phyloP scores from a whole-genome alignment of 2,329 filamentous ascomycete species.

The Neofusicoccum cordaticola region DNA sequence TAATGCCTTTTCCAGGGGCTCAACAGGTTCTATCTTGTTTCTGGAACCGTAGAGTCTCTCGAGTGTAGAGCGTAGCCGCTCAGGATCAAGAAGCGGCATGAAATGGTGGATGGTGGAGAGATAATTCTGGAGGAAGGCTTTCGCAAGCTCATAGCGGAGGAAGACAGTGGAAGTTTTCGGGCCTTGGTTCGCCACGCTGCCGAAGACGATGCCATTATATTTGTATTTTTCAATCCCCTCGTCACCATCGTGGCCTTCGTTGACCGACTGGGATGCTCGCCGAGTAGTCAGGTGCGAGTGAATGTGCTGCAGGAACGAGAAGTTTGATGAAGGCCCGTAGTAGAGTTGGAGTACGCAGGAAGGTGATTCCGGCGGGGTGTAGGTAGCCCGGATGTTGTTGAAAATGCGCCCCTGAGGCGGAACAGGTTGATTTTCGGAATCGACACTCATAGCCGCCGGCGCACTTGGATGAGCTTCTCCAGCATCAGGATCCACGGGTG shows the following conservation, averaged over 20 bases:
- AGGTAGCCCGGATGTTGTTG: constrained; percentile 12
- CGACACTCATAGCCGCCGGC: background rate
- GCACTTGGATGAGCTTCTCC: background rate
- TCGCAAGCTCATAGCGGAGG: background rate
- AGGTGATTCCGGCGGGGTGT: background rate
- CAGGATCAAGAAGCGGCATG: constrained; percentile 1
- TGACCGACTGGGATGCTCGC: background rate
- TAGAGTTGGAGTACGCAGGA: constrained; percentile 3
- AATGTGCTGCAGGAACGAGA: constrained; percentile 13
- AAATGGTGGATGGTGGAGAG: background rate
- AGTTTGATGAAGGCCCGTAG: constrained; percentile 11
- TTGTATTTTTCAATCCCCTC: constrained; percentile 2
- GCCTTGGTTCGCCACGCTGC: background rate
- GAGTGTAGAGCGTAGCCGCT: background rate
- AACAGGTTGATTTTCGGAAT: background rate
- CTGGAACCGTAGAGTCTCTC: background rate
- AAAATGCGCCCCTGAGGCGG: background rate
- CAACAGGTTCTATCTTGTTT: background rate
- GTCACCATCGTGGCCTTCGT: background rate
- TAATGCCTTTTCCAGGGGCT: background rate
- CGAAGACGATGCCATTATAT: constrained; percentile 6
- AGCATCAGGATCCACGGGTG: background rate
- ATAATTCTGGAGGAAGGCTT: background rate
- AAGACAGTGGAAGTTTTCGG: background rate
- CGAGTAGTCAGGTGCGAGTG: background rate